Conservation (phyloP, 805 yeast genomes). For the Candida multigemmis region DNA sequence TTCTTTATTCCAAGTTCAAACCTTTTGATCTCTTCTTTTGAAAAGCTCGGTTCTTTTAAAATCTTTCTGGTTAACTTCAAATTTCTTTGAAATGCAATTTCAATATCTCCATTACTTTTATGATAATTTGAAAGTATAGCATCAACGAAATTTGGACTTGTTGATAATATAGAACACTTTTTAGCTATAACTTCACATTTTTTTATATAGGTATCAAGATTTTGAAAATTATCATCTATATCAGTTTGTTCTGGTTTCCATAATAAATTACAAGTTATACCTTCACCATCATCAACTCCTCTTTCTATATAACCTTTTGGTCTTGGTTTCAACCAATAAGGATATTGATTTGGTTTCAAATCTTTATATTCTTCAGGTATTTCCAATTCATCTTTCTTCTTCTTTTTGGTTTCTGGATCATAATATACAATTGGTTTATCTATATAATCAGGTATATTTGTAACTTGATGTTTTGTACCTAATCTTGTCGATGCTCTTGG, state of each 20-base stretch:
- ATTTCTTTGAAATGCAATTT: slow-evolving; percentile 38
- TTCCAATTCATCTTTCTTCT: slow-evolving; percentile 16
- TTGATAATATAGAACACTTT: slow-evolving; percentile 42
- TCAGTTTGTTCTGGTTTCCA: slow-evolving; percentile 49
- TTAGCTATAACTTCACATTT: slow-evolving; percentile 51
- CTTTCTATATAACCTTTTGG: slow-evolving; percentile 81
- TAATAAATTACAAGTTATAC: slow-evolving; percentile 46
- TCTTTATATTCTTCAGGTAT: slow-evolving; percentile 40
- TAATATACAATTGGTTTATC: slow-evolving; percentile 61
- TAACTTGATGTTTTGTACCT: slow-evolving; percentile 67
- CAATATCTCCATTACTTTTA: slow-evolving; percentile 41
- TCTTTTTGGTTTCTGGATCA: slow-evolving; percentile 27
- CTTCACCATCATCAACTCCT: slow-evolving; percentile 56
- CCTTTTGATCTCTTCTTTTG: slow-evolving; percentile 47
- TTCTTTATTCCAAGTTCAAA: slow-evolving; percentile 71
- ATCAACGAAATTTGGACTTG: slow-evolving; percentile 80
- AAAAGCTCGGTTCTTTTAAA: slow-evolving; percentile 72
- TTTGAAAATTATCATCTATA: slow-evolving; percentile 12
- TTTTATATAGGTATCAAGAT: slow-evolving; percentile 46
- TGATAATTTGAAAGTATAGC: slow-evolving; percentile 50
- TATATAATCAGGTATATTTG: slow-evolving; percentile 45
- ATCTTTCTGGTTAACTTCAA: slow-evolving; percentile 42
- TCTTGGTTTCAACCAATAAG: slow-evolving; percentile 69
- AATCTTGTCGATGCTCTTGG: slow-evolving; percentile 74
- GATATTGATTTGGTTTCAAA: slow-evolving; percentile 38